Evolutionary conservation across 2,329 filamentous ascomycete genomes (phyloP), one percentile per base, ranked within the genome.

Genomic region (Colletotrichum aenigma): DNA sequence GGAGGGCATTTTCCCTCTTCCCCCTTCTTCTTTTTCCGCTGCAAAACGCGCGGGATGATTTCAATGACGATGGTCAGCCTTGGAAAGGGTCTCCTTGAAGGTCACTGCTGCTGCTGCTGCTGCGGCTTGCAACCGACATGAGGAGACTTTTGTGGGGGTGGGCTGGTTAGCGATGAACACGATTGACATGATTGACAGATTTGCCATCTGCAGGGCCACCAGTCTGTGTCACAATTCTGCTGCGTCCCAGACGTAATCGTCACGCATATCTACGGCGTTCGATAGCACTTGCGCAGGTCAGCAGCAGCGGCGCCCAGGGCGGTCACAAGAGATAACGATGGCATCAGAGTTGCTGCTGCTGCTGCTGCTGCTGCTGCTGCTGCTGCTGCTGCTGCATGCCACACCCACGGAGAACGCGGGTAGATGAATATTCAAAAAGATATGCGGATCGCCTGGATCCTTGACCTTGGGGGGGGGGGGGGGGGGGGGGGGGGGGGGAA

Each of bases 141-240:
- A 72, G 64, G 70, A 55, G 56, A 58, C 21, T 16, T 56, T 56
- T 74, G 66, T 74, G 71, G 66, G 71, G 71, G 28, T 36, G 13
- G 36, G 18, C 12, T 48, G 38, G 38, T 48, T 48, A 48, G 38
- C 38, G 38, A 48, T 48, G 38, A 48, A 48, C 18, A 48, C 38
- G 38, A 48, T 43, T 43, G 36, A 38, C 36, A 38, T 26, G 30
- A 48, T 24, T 34, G 66, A 52, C 32, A 58, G 66, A 58, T 48
- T 58, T 58, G 26, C 32, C 18, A 43, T 28, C 38, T 43, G 58
- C 55, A 69, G 21, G 28, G 34, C 32, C 66, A 16, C 34, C 32
- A 16, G 48, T 28, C 52, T 24, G 52, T 38, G 55, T 70, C 56
- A 32, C 36, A 70, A 9, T 36, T 16, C 9, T 52, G 56, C 24